phyloP scores from a whole-genome alignment of 768 basidiomycete genomes.

The Phanerochaete carnosa region DNA sequence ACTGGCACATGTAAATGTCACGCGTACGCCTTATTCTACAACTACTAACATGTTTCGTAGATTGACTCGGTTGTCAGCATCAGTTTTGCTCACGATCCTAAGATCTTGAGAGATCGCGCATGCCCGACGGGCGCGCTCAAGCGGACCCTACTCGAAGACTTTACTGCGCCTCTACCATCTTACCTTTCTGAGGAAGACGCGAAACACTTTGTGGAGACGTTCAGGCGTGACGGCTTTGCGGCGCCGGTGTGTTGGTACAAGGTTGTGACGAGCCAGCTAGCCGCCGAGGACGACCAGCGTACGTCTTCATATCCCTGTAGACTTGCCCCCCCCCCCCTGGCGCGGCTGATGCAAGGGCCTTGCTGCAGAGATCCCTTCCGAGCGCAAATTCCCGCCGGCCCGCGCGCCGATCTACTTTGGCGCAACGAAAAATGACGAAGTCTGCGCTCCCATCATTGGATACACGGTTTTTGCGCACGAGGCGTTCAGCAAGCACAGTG shows the following conservation, averaged over 20 bases:
- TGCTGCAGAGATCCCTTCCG: constrained; percentile 1
- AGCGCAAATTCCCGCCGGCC: neutral
- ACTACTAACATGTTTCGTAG: neutral
- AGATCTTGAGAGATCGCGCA: constrained; percentile 33
- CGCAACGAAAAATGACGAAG: neutral
- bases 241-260: constrained; percentile 38
- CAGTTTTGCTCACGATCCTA: constrained; percentile 31
- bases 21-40: neutral
- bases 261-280: constrained; percentile 13
- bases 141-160: constrained; percentile 26
- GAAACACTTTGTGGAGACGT: constrained; percentile 24
- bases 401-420: constrained; percentile 6
- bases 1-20: constrained; percentile 30
- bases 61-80: constrained; percentile 31
- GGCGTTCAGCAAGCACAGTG: constrained; percentile 1
- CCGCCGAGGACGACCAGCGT: neutral
- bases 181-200: constrained; percentile 34
- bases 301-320: no score
- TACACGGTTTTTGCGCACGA: neutral
- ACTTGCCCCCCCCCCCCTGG: no score
- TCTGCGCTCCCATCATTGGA: neutral
- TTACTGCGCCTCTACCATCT: constrained; percentile 21
- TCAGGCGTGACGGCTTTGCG: constrained; percentile 29
- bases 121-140: constrained; percentile 33
- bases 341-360: no score